Percentiles rank a stretch among this genome's conserved stretches.
phyloP scores from a whole-genome alignment of 1,139 yeast genomes.

The Suhomyces choctaworum region DNA sequence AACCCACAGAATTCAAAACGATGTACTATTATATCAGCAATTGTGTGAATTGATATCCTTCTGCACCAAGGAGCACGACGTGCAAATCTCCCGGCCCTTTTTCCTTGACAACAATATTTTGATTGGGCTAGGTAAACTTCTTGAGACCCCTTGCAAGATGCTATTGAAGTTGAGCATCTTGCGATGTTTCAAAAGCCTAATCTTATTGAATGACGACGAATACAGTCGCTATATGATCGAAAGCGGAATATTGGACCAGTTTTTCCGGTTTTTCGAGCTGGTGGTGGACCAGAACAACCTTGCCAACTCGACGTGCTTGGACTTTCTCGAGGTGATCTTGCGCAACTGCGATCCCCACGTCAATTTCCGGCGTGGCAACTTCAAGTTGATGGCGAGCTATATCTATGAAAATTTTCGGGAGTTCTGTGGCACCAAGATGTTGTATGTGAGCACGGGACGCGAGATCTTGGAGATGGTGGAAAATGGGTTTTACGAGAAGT shows the following conservation, averaged over 20 bases:
- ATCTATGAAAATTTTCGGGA: conserved; percentile 45
- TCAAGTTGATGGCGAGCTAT: conserved; percentile 48
- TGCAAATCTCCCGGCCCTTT: conserved; percentile 56
- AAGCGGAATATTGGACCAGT: conserved; percentile 51
- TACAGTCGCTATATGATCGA: conserved; percentile 59
- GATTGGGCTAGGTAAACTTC: conserved; percentile 48
- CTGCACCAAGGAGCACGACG: conserved; percentile 64
- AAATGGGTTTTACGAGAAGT: conserved; percentile 22
- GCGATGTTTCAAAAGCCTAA: conserved; percentile 60
- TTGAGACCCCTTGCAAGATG: conserved; percentile 41
- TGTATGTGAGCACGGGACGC: conserved; percentile 33
- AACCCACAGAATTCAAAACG: conserved; percentile 21
- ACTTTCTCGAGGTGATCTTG: conserved; percentile 58
- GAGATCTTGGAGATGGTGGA: conserved; percentile 34
- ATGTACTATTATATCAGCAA: conserved; percentile 54
- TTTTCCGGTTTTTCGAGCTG: conserved; percentile 52
- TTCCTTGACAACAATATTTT: conserved; percentile 58
- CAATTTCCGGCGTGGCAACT: conserved; percentile 35
- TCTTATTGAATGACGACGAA: conserved; percentile 60
- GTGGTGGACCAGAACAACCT: conserved; percentile 59
- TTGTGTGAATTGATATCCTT: conserved; percentile 69
- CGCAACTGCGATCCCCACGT: conserved; percentile 29
- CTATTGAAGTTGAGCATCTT: conserved; percentile 66
- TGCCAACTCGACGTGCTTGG: conserved; percentile 75
- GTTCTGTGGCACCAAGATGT: conserved; percentile 32